Base-by-base conservation (phyloP, 1,284 basidiomycete species). In the Peniophora sp. region DNA sequence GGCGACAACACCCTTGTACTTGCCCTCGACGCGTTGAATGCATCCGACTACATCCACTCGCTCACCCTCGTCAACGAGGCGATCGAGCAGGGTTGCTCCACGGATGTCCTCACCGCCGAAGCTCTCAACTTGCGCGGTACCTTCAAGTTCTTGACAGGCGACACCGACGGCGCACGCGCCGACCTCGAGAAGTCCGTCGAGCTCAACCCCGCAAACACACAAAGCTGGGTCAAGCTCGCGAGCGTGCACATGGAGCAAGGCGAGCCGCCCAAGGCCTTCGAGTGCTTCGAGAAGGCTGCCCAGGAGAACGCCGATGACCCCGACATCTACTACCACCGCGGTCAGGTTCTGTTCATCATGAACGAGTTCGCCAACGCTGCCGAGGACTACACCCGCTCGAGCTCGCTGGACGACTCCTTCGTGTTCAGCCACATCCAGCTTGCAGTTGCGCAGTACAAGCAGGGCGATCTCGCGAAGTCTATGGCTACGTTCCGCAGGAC, bases 251-350 rank as follows among this genome's bases (percentile, higher is more conserved):
- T 99, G 95, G 97, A 99, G 67, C 85, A 97, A 58, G 85, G 84
- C 52, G 81, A 92, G 57, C 77, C 88, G 15, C 73, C 78, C 23
- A 82, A 81, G 56, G 90, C 95, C 1, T 94, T 98, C 68, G 79
- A 85, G 57, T 92, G 91, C 68, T 98, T 98, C 65, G 92, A 96
- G 52, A 77, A 86, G 54, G 97, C 97, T 1, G 88, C 95, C 62
- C 76, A 80, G 64, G 80, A 89, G 58, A 85, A 98, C 62, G 68
- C 86, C 3, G 72, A 85, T 48, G 94, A 99, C 69, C 86, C 96
- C 0, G 97, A 99, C 68, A 94, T 97, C 55, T 99, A 94, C 75
- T 99, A 99, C 72, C 97, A 99, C 70, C 92, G 96, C 58, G 97
- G 96, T 35, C 97, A 99, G 75, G 97, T 99, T 42, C 79, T 92